phyloP scores from a whole-genome alignment of 805 yeast genomes.

The Wickerhamomyces ciferrii region DNA sequence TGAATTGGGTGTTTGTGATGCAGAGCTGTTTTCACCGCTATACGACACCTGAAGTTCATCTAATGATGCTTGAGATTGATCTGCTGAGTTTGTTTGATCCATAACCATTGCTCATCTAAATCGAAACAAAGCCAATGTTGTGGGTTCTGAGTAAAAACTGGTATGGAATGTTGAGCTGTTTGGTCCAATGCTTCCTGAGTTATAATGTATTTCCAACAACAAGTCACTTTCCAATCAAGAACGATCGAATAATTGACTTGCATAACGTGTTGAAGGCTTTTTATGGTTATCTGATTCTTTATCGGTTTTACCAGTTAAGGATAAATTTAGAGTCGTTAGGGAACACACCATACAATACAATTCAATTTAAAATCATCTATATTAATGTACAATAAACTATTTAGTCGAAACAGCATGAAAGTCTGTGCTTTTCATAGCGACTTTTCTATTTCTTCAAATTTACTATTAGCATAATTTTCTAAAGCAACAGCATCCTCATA shows the following conservation, averaged over 20 bases:
- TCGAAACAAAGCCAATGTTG: no score
- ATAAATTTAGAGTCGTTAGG: no score
- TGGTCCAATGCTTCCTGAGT: no score
- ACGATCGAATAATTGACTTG: no score
- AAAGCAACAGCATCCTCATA: conserved; percentile 70
- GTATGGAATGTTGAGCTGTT: no score
- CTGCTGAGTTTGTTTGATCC: neutral
- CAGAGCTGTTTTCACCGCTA: neutral
- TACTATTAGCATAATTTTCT: conserved; percentile 72
- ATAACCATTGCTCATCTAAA: neutral
- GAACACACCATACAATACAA: neutral
- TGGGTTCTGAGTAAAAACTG: no score
- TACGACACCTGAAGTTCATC: neutral
- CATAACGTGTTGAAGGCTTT: no score
- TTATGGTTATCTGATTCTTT: no score
- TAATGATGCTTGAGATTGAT: neutral
- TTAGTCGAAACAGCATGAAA: neutral
- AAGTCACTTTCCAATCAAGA: no score
- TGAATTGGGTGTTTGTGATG: neutral
- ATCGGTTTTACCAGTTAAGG: no score
- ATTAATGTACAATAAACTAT: neutral
- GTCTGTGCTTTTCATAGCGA: neutral
- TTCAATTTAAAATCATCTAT: neutral
- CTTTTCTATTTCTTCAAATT: conserved; percentile 13
- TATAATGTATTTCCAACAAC: no score